A percentile compares a stretch with the other conserved stretches of the same genome.
Evolutionary conservation across 1,284 basidiomycete species (phyloP).

Genomic region (Abortiporus biennis): DNA sequence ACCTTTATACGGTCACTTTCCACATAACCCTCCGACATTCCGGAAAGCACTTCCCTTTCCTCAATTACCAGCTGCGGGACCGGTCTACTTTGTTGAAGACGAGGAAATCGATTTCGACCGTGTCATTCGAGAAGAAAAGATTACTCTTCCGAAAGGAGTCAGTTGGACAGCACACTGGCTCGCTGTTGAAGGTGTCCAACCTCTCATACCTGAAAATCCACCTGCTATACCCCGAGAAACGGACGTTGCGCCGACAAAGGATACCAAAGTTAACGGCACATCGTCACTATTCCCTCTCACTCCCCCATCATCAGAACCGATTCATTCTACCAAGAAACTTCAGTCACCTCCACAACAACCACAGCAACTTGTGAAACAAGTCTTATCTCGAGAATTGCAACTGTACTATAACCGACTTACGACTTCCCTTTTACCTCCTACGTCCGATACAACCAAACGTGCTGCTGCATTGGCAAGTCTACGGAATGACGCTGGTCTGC

Average conservation of each 20-base stretch:
- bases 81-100: slow-evolving; percentile 92
- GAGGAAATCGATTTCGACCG: slow-evolving; percentile 97
- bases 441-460: slow-evolving; percentile 44
- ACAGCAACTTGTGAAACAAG: slow-evolving; percentile 81
- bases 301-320: slow-evolving; percentile 24
- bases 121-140: slow-evolving; percentile 78
- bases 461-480: slow-evolving; percentile 89
- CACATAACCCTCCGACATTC: slow-evolving; percentile 68
- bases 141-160: slow-evolving; percentile 70
- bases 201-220: slow-evolving; percentile 94
- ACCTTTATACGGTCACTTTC: slow-evolving; percentile 76
- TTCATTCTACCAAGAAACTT: slow-evolving; percentile 28
- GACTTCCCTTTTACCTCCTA: slow-evolving; percentile 70
- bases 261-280: slow-evolving; percentile 8
- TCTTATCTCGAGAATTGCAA: slow-evolving; percentile 91
- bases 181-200: slow-evolving; percentile 96
- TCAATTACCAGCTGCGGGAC: slow-evolving; percentile 46
- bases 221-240: slow-evolving; percentile 65
- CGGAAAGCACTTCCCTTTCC: slow-evolving; percentile 67
- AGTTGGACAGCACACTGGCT: slow-evolving; percentile 94
- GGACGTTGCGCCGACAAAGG: slow-evolving; percentile 26
- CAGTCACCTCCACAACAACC: slow-evolving; percentile 36
- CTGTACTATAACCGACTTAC: slow-evolving; percentile 94
- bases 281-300: slow-evolving; percentile 18
- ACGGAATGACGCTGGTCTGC: slow-evolving; percentile 86